Percentiles rank a stretch among this genome's conserved stretches.
Conservation (phyloP, 164 flowering plant species). For the Annona squamosa region DNA sequence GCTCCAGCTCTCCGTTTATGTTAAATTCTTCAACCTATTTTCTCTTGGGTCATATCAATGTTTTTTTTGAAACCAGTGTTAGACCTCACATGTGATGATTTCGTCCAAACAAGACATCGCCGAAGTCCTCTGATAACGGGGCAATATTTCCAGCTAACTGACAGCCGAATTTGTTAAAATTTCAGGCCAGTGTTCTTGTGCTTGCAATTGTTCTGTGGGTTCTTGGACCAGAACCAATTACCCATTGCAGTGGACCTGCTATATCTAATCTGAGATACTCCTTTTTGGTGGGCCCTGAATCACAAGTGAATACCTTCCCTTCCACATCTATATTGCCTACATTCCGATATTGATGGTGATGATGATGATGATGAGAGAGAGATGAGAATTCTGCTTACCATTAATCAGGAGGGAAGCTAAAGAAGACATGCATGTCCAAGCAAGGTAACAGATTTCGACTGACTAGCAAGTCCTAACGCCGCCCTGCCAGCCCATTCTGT, state of each 20-base stretch:
- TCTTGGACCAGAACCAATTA: conserved; percentile 22
- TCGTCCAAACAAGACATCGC: not conserved
- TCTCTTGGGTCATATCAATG: not conserved
- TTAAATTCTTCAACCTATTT: not conserved
- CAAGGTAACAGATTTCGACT: not conserved
- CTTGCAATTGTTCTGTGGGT: conserved; percentile 31
- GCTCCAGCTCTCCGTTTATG: not conserved
- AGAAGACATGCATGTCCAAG: not conserved
- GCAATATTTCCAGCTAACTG: not conserved
- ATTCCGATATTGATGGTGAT: not conserved
- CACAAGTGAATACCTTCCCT: not conserved
- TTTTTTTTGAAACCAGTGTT: no score
- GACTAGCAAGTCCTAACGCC: not conserved
- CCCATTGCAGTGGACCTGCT: not conserved
- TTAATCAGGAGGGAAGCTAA: not conserved
- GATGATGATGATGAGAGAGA: not conserved
- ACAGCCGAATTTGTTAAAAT: no score
- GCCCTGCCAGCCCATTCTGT: not conserved
- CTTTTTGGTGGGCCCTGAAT: conserved; percentile 28
- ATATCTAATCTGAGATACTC: conserved; percentile 19
- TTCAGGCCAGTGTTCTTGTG: conserved; percentile 26
- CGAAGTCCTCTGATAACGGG: not conserved
- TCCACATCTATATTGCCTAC: not conserved
- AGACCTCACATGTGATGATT: not conserved
- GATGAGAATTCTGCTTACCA: not conserved